Percentiles rank a stretch among this genome's conserved stretches.
Conservation (phyloP, 345 rosid genomes). For the Linum tenue region DNA sequence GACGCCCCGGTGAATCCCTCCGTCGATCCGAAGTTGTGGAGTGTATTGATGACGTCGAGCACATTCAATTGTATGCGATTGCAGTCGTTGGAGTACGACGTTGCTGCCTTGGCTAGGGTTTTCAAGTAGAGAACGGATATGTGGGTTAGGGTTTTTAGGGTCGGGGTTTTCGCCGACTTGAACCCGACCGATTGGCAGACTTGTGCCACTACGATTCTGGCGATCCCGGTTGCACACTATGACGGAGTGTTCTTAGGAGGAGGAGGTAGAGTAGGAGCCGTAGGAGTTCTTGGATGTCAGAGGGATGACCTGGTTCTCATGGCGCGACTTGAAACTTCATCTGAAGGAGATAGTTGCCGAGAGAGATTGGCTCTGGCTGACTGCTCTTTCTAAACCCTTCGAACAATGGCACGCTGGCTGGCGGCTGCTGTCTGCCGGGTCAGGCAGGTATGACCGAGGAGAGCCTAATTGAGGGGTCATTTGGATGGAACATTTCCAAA, state of each 20-base stretch:
- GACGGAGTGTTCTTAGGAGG: conserved; percentile 2
- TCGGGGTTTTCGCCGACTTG: conserved; percentile 28
- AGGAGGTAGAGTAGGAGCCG: neutral
- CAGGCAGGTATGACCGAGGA: neutral
- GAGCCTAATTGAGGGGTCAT: no score
- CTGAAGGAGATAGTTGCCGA: neutral
- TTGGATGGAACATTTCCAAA: no score
- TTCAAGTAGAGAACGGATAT: conserved; percentile 31
- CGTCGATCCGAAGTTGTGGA: conserved; percentile 28
- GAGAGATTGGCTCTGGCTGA: neutral
- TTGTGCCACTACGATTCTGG: conserved; percentile 48
- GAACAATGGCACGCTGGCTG: neutral
- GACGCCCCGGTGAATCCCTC: conserved; percentile 42
- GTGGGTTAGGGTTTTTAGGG: conserved; percentile 40
- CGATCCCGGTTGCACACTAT: conserved; percentile 32
- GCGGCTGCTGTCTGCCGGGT: neutral
- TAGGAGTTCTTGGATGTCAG: neutral
- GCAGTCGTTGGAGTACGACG: conserved; percentile 31
- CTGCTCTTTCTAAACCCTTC: neutral
- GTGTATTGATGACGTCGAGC: conserved; percentile 38
- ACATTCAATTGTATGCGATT: conserved; percentile 44
- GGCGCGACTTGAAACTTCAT: neutral
- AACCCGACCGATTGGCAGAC: conserved; percentile 48
- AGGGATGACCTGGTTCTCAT: neutral
- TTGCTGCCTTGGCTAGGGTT: conserved; percentile 32